Conservation (phyloP, 192 early-diverging fungal genomes). For the Coemansia sp. region DNA sequence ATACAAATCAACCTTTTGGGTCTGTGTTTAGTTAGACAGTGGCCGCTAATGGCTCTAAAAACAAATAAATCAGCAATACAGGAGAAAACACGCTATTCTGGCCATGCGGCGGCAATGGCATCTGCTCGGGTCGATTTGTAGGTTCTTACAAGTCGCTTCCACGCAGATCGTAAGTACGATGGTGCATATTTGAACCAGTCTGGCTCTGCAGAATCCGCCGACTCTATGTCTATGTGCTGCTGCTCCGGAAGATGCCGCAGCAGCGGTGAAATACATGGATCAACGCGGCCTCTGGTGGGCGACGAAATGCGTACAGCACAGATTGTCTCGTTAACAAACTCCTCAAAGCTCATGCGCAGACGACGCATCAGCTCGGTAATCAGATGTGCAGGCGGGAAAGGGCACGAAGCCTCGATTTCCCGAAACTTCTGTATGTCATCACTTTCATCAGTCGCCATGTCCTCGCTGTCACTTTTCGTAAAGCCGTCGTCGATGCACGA, state of each 20-base stretch:
- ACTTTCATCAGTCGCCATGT: not conserved
- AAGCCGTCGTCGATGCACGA: constrained; percentile 7
- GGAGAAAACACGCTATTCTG: not conserved
- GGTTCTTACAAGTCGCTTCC: constrained; percentile 45
- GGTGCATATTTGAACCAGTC: constrained; percentile 54
- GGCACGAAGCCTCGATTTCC: constrained; percentile 34
- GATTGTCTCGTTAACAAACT: constrained; percentile 51
- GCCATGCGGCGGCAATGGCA: no score
- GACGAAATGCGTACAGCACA: constrained; percentile 45
- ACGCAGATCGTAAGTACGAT: constrained; percentile 46
- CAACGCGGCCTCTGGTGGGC: constrained; percentile 28
- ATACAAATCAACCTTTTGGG: no score
- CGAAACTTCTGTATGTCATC: not conserved
- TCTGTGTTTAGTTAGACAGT: no score
- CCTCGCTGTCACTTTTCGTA: not conserved
- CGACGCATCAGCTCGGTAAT: constrained; percentile 51
- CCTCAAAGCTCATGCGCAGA: constrained; percentile 45
- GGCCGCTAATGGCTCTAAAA: not conserved
- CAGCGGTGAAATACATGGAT: constrained; percentile 48
- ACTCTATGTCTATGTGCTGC: constrained; percentile 18
- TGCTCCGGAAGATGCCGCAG: constrained; percentile 45
- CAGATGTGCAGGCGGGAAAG: constrained; percentile 41
- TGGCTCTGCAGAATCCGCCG: constrained; percentile 27
- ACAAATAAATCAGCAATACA: not conserved
- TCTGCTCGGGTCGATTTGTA: constrained; percentile 15